Base-by-base conservation (phyloP, 2,329 filamentous ascomycete species). In the Aspergillus pseudoglaucus region DNA sequence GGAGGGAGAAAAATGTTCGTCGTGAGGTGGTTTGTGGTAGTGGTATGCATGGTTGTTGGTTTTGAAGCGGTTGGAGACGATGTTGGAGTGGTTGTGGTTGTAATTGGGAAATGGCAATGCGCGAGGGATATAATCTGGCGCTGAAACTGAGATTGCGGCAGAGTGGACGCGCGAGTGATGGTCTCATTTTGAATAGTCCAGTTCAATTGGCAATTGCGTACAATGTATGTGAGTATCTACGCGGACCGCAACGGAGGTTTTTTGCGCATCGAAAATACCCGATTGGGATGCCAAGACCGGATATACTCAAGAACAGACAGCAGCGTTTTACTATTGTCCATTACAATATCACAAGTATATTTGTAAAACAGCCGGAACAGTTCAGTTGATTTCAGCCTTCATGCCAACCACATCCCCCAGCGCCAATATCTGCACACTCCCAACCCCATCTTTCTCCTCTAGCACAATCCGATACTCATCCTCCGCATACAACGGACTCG, bases 401-500 rank as follows among this genome's bases (percentile, higher is more conserved):
- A 71, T 70, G 1, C 61, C 62, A 14, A 69, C 53, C 14, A 54
- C 55, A 15, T 58, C 64, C 6, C 58, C 56, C 2, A 62, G 59
- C 14, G 59, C 59, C 38, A 67, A 47, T 42, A 71, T 69, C 49
- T 65, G 59, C 20, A 70, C 66, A 37, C 54, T 59, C 2, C 63
- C 56, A 39, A 60, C 59, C 9, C 57, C 59, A 17, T 62, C 67
- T 47, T 68, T 60, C 43, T 69, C 63, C 51, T 53, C 49, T 22
- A 77, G 58, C 15, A 72, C 56, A 53, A 75, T 65, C 41, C 65
- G 60, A 59, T 77, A 77, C 47, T 64, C 61, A 51, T 78, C 75
- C 10, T 70, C 70, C 1, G 68, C 74, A 65, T 77, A 78, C 17
- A 78, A 51, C 3, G 75, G 74, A 49, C 65, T 72, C 12, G 75